A percentile compares a stretch with the other conserved stretches of the same genome.
Conservation (phyloP, 73 alveolate species). For the Paramecium biaurelia region DNA sequence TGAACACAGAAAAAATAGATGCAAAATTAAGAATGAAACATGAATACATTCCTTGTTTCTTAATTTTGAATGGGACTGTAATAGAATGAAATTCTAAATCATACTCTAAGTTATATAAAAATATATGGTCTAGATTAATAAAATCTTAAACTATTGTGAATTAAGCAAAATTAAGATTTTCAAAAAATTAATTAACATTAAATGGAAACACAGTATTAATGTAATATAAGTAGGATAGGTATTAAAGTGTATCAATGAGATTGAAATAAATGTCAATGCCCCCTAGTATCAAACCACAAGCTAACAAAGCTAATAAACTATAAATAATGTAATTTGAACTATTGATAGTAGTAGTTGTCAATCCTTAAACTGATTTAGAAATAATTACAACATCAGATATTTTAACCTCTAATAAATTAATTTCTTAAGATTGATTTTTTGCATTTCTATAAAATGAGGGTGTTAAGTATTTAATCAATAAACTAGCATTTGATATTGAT, state of each 20-base stretch:
- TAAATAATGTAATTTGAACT: neutral
- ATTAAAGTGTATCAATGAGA: neutral
- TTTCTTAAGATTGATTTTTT: neutral
- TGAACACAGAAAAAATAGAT: neutral
- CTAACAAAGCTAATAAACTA: neutral
- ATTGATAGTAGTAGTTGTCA: neutral
- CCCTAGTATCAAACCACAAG: neutral
- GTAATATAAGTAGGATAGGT: neutral
- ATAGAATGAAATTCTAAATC: neutral
- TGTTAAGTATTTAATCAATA: neutral
- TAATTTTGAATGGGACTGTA: neutral
- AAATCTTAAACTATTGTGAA: neutral
- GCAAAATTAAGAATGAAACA: neutral
- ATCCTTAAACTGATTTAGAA: neutral
- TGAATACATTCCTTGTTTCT: neutral
- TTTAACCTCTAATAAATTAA: neutral
- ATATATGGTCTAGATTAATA: neutral
- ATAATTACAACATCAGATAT: neutral
- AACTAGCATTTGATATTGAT: neutral
- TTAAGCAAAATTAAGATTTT: neutral
- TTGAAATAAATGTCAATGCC: slow-evolving; percentile 25
- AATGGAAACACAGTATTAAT: neutral
- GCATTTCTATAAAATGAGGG: neutral
- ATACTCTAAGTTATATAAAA: neutral
- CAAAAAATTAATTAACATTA: neutral